Conservation (phyloP, 2,329 filamentous ascomycete genomes). For the Talaromyces rugulosus region DNA sequence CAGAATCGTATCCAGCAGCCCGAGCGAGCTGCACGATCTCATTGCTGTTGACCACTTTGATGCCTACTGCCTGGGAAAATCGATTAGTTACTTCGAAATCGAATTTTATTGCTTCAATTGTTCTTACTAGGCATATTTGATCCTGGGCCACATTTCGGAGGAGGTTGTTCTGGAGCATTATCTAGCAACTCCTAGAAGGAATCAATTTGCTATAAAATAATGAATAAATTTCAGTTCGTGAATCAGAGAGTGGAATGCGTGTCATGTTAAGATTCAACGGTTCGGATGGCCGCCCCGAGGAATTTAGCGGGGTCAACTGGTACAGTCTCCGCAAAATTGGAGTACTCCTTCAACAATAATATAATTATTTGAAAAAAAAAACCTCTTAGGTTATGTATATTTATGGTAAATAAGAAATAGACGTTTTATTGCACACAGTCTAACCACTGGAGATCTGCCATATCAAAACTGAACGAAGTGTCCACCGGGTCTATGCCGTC, state of each 20-base stretch:
- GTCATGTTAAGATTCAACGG: neutral
- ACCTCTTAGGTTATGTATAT: neutral
- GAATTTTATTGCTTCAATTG: neutral
- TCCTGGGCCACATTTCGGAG: neutral
- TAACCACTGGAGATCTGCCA: constrained; percentile 5
- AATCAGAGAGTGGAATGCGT: neutral
- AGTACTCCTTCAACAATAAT: too few relatives aligned
- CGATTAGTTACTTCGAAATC: neutral
- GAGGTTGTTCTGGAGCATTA: constrained; percentile 1
- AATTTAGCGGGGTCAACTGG: neutral
- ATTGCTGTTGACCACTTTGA: constrained; percentile 25
- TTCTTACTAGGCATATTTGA: neutral
- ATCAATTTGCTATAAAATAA: neutral
- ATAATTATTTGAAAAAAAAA: too few relatives aligned
- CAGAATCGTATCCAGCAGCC: constrained; percentile 30
- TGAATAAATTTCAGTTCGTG: neutral
- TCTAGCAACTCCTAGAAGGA: neutral
- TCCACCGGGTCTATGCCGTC: neutral
- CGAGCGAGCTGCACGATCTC: constrained; percentile 31
- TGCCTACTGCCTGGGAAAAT: constrained; percentile 17
- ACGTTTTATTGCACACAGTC: constrained; percentile 1
- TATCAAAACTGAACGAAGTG: constrained; percentile 5
- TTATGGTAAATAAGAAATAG: neutral
- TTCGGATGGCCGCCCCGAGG: constrained; percentile 1
- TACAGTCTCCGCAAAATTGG: neutral